Evolutionary conservation across 2,329 filamentous ascomycete genomes (phyloP), one percentile per base, ranked within the genome.

Genomic region (Aureobasidium subglaciale): DNA sequence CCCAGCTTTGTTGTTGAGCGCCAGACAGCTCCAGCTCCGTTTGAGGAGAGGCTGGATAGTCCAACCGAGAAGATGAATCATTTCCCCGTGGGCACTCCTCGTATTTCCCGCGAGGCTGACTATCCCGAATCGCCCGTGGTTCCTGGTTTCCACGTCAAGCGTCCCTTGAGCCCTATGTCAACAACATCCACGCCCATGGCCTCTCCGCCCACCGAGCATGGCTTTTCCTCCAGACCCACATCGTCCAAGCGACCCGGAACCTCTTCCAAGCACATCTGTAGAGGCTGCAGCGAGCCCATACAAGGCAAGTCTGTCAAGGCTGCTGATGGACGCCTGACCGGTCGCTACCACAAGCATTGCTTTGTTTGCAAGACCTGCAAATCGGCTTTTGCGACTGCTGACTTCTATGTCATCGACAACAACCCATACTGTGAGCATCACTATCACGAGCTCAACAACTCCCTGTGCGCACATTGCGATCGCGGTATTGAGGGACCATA

Each of bases 401-500:
- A 93, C 58, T 97, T 97, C 64, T 99, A 99, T 68, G 91, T 99
- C 10, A 81, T 90, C 58, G 74, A 87, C 61, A 90, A 99, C 71
- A 79, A 83, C 58, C 93, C 93, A 0, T 96, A 92, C 72, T 97
- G 93, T 71, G 86, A 90, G 62, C 84, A 85, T 48, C 90, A 97
- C 71, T 99, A 97, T 68, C 93, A 99, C 73, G 82, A 87, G 68
- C 79, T 93, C 30, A 97, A 97, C 64, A 86, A 87, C 49, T 95
- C 89, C 43, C 74, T 96, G 1, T 99, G 93, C 68, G 80, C 81
- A 15, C 80, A 79, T 27, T 99, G 93, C 69, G 81, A 87, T 60
- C 76, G 77, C 10, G 93, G 93, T 13, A 97, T 99, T 62, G 93
- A 99, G 70, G 93, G 93, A 0, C 86, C 91, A 63, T 99, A 95